A percentile compares a stretch with the other conserved stretches of the same genome.
phyloP scores from a whole-genome alignment of 2,329 filamentous ascomycete genomes.

The Pseudogymnoascus sp. region DNA sequence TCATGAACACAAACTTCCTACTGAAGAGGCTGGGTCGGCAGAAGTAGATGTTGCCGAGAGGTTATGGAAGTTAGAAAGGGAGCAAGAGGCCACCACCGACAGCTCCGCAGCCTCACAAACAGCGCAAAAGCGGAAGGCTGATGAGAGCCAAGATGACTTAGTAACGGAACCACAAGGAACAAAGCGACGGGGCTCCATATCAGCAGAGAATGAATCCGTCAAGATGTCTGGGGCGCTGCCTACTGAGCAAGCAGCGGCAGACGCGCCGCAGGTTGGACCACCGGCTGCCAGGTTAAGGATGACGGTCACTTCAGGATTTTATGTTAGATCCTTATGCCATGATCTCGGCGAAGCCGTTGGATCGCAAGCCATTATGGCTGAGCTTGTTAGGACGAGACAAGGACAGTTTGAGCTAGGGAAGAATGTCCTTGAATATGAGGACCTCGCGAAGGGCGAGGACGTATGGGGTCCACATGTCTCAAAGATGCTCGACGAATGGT shows the following conservation, averaged over 20 bases:
- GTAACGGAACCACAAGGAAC: conserved; percentile 23
- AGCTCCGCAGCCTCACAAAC: conserved; percentile 32
- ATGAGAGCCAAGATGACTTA: conserved; percentile 26
- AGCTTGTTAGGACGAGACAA: conserved; percentile 73
- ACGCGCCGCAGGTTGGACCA: conserved; percentile 42
- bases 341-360: conserved; percentile 78
- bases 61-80: conserved; percentile 55
- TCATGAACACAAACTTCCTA: conserved; percentile 73
- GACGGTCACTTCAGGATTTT: conserved; percentile 93
- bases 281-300: conserved; percentile 78
- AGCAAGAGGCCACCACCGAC: conserved; percentile 29
- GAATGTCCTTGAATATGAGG: conserved; percentile 72
- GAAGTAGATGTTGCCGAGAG: conserved; percentile 73
- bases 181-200: conserved; percentile 20
- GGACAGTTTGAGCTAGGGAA: conserved; percentile 67
- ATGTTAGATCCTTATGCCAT: conserved; percentile 88
- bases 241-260: conserved; percentile 18
- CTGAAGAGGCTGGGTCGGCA: conserved; percentile 64
- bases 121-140: conserved; percentile 26
- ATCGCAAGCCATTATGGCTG: conserved; percentile 79
- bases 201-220: conserved; percentile 15
- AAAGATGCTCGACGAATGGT: conserved; percentile 40
- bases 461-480: conserved; percentile 74
- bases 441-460: conserved; percentile 67
- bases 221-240: conserved; percentile 28